These are phyloP conservation scores for Epichloe coenophiala DNA, from an alignment of 2,329 filamentous ascomycete genomes.

Conservation along the genomic window DNA sequence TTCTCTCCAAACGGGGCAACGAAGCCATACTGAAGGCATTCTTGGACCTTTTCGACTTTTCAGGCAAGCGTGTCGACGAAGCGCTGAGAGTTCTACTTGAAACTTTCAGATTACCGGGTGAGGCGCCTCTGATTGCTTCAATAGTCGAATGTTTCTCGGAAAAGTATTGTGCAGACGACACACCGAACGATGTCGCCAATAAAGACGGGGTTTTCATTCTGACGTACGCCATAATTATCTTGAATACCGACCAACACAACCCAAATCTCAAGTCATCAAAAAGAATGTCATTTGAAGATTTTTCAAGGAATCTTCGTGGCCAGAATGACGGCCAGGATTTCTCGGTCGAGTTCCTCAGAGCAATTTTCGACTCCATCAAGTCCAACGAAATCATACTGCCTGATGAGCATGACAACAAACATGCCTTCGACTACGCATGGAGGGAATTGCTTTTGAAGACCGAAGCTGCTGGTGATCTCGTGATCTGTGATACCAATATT, in stretches of 20 bases:
- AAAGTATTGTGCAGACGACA: constrained; percentile 60
- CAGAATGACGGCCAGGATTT: constrained; percentile 83
- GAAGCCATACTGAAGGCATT: constrained; percentile 76
- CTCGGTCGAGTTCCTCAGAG: constrained; percentile 64
- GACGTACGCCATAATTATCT: constrained; percentile 91
- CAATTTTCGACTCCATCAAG: constrained; percentile 84
- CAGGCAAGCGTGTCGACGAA: constrained; percentile 76
- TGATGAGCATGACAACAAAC: constrained; percentile 92
- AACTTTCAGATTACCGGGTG: constrained; percentile 84
- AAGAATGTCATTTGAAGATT: constrained; percentile 75
- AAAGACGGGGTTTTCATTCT: constrained; percentile 82
- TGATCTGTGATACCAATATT: constrained; percentile 78
- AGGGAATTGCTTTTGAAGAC: constrained; percentile 84
- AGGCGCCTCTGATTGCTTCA: constrained; percentile 82
- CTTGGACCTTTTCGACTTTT: constrained; percentile 77
- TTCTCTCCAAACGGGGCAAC: constrained; percentile 80
- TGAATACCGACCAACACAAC: constrained; percentile 96
- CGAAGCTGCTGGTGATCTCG: constrained; percentile 56
- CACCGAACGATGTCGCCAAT: constrained; percentile 64
- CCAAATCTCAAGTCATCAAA: constrained; percentile 68
- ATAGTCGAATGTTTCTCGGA: constrained; percentile 81
- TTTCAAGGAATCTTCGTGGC: constrained; percentile 78
- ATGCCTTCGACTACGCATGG: constrained; percentile 96
- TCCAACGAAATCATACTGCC: constrained; percentile 94
- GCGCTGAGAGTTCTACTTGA: constrained; percentile 77